Conservation (phyloP, 176 grass and related monocot species). For the Themeda triandra region DNA sequence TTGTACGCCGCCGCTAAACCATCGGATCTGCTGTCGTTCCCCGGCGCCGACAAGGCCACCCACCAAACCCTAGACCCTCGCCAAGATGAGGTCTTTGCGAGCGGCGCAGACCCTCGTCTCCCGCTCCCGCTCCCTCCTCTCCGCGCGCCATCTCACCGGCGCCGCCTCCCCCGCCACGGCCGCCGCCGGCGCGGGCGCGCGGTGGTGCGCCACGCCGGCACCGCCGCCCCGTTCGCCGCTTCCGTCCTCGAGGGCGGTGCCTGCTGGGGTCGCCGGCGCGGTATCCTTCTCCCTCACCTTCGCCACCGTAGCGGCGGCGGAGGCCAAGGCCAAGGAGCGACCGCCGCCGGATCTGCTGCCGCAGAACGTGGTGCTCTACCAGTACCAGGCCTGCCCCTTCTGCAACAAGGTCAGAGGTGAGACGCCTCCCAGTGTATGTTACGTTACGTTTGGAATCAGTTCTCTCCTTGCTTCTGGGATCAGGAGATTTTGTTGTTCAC, state of each 20-base stretch:
- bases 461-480: neutral
- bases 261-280: constrained; percentile 57
- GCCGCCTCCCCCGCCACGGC: neutral
- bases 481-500: neutral
- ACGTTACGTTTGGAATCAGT: neutral
- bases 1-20: neutral
- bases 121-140: constrained; percentile 50
- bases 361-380: constrained; percentile 82
- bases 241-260: constrained; percentile 15
- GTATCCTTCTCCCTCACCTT: constrained; percentile 83
- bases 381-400: constrained; percentile 96
- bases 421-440: neutral
- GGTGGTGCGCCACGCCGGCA: neutral
- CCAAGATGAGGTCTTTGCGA: constrained; percentile 48
- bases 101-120: constrained; percentile 36
- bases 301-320: constrained; percentile 45
- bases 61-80: neutral
- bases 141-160: constrained; percentile 23
- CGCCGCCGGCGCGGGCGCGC: neutral
- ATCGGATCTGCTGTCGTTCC: neutral
- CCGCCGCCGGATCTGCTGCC: constrained; percentile 52
- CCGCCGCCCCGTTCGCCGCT: constrained; percentile 7
- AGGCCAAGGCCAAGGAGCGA: constrained; percentile 73
- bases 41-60: neutral
- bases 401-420: constrained; percentile 98